phyloP scores from a whole-genome alignment of 83 land plant species.

The Thuja plicata region DNA sequence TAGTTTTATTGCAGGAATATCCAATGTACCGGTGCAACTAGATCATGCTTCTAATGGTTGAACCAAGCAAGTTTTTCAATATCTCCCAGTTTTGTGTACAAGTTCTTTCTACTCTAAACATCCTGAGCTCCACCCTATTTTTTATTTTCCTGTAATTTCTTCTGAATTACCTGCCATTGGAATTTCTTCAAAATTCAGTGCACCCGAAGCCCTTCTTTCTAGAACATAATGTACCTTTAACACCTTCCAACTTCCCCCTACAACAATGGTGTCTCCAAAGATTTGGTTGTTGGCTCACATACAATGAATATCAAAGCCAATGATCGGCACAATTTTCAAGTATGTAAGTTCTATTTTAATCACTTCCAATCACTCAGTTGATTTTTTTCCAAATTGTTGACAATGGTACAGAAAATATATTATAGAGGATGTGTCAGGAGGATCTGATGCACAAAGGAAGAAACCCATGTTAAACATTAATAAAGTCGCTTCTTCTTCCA shows the following conservation, averaged over 20 bases:
- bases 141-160: background rate
- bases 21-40: background rate
- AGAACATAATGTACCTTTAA: background rate
- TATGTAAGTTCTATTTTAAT: background rate
- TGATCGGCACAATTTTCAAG: background rate
- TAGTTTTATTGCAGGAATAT: background rate
- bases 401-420: background rate
- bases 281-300: background rate
- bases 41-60: background rate
- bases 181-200: background rate
- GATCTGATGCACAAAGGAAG: background rate
- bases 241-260: background rate
- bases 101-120: background rate
- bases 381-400: background rate
- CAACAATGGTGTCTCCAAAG: background rate
- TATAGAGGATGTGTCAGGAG: background rate
- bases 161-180: background rate
- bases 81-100: background rate
- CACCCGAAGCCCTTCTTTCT: background rate
- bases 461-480: background rate
- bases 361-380: background rate
- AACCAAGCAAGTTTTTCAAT: background rate
- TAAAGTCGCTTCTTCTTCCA: background rate
- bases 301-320: background rate
- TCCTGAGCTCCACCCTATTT: background rate